Evolutionary conservation across 1,284 basidiomycete species (phyloP).

Genomic region (Heterobasidion annosum): DNA sequence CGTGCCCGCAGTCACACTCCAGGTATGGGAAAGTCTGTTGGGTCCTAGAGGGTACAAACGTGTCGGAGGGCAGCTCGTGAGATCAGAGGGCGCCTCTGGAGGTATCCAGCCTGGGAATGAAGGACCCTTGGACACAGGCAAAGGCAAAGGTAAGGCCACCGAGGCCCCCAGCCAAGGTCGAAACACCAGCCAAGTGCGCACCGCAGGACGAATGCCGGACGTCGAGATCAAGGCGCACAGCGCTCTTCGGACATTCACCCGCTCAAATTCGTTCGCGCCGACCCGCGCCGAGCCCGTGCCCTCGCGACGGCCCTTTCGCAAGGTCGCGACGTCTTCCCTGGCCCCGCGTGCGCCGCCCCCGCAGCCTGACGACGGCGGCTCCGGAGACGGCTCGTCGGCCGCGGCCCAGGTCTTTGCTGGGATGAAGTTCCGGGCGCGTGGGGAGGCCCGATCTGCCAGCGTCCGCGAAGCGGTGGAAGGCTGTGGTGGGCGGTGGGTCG

Average conservation of each 20-base stretch:
- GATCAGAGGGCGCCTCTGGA: slow-evolving; percentile 21
- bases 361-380: neutral
- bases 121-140: slow-evolving; percentile 6
- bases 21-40: slow-evolving; percentile 60
- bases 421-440: slow-evolving; percentile 44
- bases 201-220: slow-evolving; percentile 1
- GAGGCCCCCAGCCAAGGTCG: slow-evolving; percentile 10
- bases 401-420: slow-evolving; percentile 36
- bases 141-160: slow-evolving; percentile 10
- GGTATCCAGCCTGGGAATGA: neutral
- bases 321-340: slow-evolving; percentile 13
- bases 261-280: slow-evolving; percentile 50
- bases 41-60: slow-evolving; percentile 55
- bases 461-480: slow-evolving; percentile 51
- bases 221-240: slow-evolving; percentile 19
- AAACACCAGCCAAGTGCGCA: neutral
- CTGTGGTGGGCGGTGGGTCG: slow-evolving; percentile 42
- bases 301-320: slow-evolving; percentile 38
- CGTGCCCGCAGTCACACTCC: slow-evolving; percentile 47
- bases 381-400: neutral
- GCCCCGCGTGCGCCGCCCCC: slow-evolving; percentile 2
- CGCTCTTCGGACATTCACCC: slow-evolving; percentile 45
- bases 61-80: slow-evolving; percentile 41
- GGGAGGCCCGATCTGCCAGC: slow-evolving; percentile 47
- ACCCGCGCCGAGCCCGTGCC: slow-evolving; percentile 16